phyloP scores from a whole-genome alignment of 1,139 yeast genomes.

The Candida albicans region DNA sequence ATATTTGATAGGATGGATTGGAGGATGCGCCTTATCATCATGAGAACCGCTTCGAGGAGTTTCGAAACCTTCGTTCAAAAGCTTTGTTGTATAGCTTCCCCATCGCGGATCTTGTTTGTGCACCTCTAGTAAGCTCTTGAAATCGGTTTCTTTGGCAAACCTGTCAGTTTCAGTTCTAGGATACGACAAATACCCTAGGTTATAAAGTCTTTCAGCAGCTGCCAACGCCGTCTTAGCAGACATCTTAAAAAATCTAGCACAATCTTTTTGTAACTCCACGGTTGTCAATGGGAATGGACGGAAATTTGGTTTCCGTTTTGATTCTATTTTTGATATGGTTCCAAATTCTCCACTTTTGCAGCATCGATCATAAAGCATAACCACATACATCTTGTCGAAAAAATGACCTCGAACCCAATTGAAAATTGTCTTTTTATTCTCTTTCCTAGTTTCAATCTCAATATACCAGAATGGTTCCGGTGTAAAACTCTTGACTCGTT shows the following conservation, averaged over 20 bases:
- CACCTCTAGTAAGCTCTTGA: conserved; percentile 55
- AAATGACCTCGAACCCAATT: conserved; percentile 70
- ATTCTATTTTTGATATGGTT: conserved; percentile 49
- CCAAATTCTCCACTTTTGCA: conserved; percentile 44
- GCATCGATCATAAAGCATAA: conserved; percentile 67
- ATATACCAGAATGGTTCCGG: conserved; percentile 84
- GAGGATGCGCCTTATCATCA: conserved; percentile 97
- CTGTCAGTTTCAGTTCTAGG: conserved; percentile 97
- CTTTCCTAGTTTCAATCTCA: conserved; percentile 49
- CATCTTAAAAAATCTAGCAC: conserved; percentile 70
- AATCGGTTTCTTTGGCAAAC: conserved; percentile 76
- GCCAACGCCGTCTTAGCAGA: conserved; percentile 81
- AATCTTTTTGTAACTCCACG: conserved; percentile 89
- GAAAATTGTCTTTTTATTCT: conserved; percentile 38
- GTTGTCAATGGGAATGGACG: conserved; percentile 92
- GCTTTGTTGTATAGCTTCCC: conserved; percentile 47
- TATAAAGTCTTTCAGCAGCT: conserved; percentile 84
- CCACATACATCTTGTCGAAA: conserved; percentile 69
- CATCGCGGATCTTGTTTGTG: conserved; percentile 54
- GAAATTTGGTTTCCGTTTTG: conserved; percentile 70
- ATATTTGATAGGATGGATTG: conserved; percentile 84
- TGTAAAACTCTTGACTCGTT: conserved; percentile 66
- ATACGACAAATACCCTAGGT: conserved; percentile 82
- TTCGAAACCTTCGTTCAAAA: conserved; percentile 39
- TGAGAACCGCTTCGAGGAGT: conserved; percentile 77